Evolutionary conservation across 2,329 filamentous ascomycete genomes (phyloP).

Genomic region (Neofusicoccum sp.): DNA sequence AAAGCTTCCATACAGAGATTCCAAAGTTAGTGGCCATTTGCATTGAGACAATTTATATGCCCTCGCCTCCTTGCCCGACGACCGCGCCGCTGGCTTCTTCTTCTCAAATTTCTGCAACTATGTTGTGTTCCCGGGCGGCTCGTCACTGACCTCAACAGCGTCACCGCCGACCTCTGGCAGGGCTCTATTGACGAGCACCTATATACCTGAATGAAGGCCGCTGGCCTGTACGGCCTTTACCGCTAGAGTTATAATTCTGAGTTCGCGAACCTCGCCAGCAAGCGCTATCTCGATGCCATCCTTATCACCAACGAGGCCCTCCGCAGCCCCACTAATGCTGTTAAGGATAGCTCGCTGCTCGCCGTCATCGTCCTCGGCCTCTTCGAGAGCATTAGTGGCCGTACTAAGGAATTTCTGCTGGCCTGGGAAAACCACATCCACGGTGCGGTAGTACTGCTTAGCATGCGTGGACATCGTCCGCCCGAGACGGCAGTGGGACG

Average conservation of each 20-base stretch:
- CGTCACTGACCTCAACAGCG: too few relatives aligned
- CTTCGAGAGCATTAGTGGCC: slow-evolving; percentile 36
- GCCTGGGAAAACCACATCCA: slow-evolving; percentile 37
- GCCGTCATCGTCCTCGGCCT: slow-evolving; percentile 35
- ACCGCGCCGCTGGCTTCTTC: too few relatives aligned
- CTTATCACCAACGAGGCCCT: slow-evolving; percentile 36
- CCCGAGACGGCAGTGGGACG: too few relatives aligned
- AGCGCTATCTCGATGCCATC: slow-evolving; percentile 35
- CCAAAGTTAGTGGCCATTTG: too few relatives aligned
- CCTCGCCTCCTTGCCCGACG: too few relatives aligned
- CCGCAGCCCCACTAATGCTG: slow-evolving; percentile 30
- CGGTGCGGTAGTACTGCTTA: slow-evolving; percentile 35
- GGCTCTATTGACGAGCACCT: background rate
- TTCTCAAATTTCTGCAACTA: too few relatives aligned
- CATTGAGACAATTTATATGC: too few relatives aligned
- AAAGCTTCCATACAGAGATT: too few relatives aligned
- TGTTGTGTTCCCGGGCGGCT: background rate
- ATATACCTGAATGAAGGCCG: slow-evolving; percentile 41
- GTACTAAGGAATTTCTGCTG: slow-evolving; percentile 30
- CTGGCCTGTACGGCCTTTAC: slow-evolving; percentile 36
- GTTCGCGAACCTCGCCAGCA: slow-evolving; percentile 33
- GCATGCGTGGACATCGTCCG: slow-evolving; percentile 34
- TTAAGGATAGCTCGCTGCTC: slow-evolving; percentile 34
- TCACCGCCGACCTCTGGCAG: background rate
- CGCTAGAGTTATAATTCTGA: slow-evolving; percentile 32